Conservation (phyloP, 2,329 filamentous ascomycete species). For the Fusarium pilosicola region DNA sequence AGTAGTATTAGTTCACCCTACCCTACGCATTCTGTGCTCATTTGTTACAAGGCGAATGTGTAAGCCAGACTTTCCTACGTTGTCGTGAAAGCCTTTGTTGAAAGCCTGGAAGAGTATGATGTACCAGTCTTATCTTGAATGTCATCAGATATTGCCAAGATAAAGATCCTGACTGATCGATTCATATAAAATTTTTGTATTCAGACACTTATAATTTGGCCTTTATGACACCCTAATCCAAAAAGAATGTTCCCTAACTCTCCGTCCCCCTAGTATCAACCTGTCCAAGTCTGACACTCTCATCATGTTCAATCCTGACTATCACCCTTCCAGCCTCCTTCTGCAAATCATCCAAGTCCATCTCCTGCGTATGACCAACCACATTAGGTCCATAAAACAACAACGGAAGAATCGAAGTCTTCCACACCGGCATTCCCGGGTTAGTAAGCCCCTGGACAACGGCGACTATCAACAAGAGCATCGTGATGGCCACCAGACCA, state of each 20-base stretch:
- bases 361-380: background rate
- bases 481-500: background rate
- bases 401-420: slow-evolving; percentile 1
- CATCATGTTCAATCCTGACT: background rate
- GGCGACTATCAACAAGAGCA: background rate
- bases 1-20: background rate
- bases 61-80: too few species aligned
- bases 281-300: background rate
- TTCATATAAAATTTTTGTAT: accelerated
- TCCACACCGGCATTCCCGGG: background rate
- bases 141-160: accelerated
- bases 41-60: background rate
- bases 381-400: slow-evolving; percentile 9
- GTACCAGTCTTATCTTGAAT: background rate
- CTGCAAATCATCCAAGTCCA: background rate
- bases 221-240: accelerated
- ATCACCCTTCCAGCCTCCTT: background rate
- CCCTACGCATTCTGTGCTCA: accelerated
- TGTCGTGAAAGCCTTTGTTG: background rate
- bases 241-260: background rate
- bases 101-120: background rate
- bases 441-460: background rate
- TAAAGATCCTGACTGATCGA: accelerated
- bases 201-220: accelerated
- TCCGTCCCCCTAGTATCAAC: background rate